Percentiles rank a stretch among this genome's conserved stretches.
Evolutionary conservation across 2,329 filamentous ascomycete species (phyloP).

Genomic region (Xylaria sp.): DNA sequence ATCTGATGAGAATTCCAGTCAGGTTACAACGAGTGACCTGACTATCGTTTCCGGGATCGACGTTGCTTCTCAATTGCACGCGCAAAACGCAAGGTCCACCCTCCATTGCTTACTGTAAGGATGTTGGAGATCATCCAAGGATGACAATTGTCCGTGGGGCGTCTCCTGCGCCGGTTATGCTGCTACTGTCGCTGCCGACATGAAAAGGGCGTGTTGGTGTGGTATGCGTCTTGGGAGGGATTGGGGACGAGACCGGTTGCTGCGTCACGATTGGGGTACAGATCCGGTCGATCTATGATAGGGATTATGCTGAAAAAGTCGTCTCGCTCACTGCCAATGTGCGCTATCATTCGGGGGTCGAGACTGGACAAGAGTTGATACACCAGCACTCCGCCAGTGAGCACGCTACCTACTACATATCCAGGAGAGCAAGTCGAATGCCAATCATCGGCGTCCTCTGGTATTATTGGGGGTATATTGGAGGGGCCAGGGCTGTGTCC

Average conservation of each 20-base stretch:
- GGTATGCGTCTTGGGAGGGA: slow-evolving; percentile 1
- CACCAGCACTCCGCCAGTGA: neutral
- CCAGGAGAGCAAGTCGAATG: neutral
- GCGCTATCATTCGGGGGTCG: too few species aligned
- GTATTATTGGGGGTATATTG: slow-evolving; percentile 19
- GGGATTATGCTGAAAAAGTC: too few species aligned
- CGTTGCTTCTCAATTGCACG: too few species aligned
- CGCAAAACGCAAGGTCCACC: neutral
- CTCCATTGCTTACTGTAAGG: neutral
- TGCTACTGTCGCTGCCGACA: slow-evolving; percentile 14
- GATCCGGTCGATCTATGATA: too few species aligned
- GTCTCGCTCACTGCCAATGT: too few species aligned
- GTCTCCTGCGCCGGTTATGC: slow-evolving; percentile 1
- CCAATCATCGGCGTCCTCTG: slow-evolving; percentile 20
- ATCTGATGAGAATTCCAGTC: neutral
- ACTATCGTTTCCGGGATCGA: too few species aligned
- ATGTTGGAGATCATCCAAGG: neutral
- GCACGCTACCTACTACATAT: neutral
- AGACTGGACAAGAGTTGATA: too few species aligned
- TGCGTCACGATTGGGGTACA: slow-evolving; percentile 8
- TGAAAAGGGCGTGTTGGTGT: slow-evolving; percentile 7
- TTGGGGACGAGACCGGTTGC: slow-evolving; percentile 8
- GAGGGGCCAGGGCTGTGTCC: neutral
- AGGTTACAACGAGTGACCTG: neutral
- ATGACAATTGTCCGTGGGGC: slow-evolving; percentile 1